Base-by-base conservation (phyloP, 257 asterid genomes). In the Nemophila menziesii region DNA sequence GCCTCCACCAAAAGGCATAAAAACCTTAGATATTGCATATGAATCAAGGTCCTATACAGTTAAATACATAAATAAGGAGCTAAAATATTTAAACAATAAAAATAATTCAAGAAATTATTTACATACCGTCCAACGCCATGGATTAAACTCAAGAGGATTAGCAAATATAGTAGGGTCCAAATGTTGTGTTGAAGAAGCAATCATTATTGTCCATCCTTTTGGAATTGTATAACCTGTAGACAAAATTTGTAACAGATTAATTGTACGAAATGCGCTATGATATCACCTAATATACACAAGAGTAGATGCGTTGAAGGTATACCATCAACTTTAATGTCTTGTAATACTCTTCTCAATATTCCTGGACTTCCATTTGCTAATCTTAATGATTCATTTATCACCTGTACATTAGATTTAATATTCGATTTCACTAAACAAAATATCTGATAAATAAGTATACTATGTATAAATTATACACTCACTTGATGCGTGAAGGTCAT, bases 401-500 rank as follows among this genome's bases (percentile, higher is more conserved):
- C 44, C 54, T 49, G 27, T 17, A 36, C 11, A 9, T 20, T 3
- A 4, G 17, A 1, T 20, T n/a, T n/a, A n/a, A n/a, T n/a, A n/a
- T n/a, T n/a, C 18, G 24, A 2, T 10, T 44, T 2, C 4, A 4
- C 7, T 16, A 6, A 13, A 3, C 13, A 9, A 21, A 18, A 44
- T 0, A 3, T 4, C 3, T 16, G 34, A 2, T 9, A 16, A 21
- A 16, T 16, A 12, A 16, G 7, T 4, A 11, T 20, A 33, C 17
- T 14, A 49, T 13, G 4, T 18, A 19, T 33, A 1, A 3, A 26
- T 22, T 11, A 6, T 8, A 7, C 11, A 18, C 15, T 33, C 22
- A 46, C 68, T 23, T 54, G 62, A 5, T 27, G 71, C 16, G 71
- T 64, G 34, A 64, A 64, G 19, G 66, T 58, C 71, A 64, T 64